Evolutionary conservation across 805 yeast genomes (phyloP), one percentile per base, ranked within the genome.

Genomic region (Yarrowia sp.): DNA sequence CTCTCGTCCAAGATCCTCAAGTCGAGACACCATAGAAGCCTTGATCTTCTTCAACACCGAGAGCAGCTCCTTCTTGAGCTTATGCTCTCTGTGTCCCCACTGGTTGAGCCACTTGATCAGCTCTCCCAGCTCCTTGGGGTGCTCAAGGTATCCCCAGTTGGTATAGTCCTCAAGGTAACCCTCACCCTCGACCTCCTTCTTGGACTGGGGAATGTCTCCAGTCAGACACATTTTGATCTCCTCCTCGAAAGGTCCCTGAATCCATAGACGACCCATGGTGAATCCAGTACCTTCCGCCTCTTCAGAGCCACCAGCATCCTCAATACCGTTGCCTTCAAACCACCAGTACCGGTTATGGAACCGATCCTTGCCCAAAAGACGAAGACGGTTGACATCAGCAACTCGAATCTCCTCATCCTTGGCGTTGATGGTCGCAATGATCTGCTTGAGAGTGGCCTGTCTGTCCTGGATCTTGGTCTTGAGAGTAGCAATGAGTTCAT

Each of bases 281-380:
- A 89, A 92, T 0, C 67, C 73, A 8, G 61, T 70, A 1, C 64
- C 52, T 41, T 69, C 72, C 8, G 46, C 74, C 72, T 61, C 67
- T 16, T 46, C 56, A 9, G 55, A 38, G 2, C 40, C 55, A 7
- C 48, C 16, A 4, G 67, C 56, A n/a, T 70, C 53, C 59, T 69
- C 70, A 59, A 92, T 81, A 0, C 98, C 99, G 74, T 89, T 89
- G 71, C 83, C 83, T 74, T 94, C 98, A 75, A 92, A 87, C 97
- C 97, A 95, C 97, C 97, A 95, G 77, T 94, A 95, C 72, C 93
- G 82, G 79, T 95, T 95, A 77, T 82, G 92, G 70, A 86, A 85
- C 64, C 97, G 81, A 77, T 95, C 99, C 70, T 87, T 84, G 2
- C 99, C 99, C 36, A 95, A 79, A 40, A 86, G 82, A 68, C 85